Evolutionary conservation across 768 basidiomycete genomes (phyloP).

Genomic region (Auricularia heimuer): DNA sequence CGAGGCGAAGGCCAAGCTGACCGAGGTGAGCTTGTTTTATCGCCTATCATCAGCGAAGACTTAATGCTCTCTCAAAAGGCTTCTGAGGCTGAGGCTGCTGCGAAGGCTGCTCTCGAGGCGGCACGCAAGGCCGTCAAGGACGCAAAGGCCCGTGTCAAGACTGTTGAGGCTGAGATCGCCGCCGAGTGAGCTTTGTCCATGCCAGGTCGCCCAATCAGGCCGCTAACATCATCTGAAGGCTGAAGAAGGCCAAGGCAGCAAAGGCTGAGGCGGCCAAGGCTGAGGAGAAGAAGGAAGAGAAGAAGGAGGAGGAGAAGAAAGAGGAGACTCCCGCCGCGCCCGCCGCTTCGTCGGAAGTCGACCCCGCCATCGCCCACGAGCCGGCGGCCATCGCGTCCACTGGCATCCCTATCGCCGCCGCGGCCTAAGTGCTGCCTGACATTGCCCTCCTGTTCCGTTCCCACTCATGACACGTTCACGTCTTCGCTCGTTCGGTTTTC

Average conservation of each 20-base stretch:
- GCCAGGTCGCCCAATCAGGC: not conserved
- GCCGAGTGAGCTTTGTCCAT: not conserved
- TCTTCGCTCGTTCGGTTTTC: no score
- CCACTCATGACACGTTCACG: no score
- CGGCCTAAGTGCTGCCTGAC: not conserved
- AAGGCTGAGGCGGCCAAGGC: not conserved
- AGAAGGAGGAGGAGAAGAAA: not conserved
- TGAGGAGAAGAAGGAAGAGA: not conserved
- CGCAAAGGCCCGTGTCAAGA: not conserved
- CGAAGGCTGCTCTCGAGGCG: not conserved
- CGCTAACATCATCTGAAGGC: not conserved
- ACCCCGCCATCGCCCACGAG: not conserved
- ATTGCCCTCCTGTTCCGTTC: not conserved
- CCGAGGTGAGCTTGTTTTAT: not conserved
- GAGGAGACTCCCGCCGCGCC: not conserved
- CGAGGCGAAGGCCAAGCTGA: conserved; percentile 1
- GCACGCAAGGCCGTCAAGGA: not conserved
- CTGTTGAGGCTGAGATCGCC: not conserved
- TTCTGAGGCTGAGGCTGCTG: not conserved
- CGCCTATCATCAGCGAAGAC: not conserved
- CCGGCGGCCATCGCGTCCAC: not conserved
- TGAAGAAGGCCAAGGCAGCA: not conserved
- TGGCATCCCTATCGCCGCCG: not conserved
- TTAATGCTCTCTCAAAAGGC: not conserved
- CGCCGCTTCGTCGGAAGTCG: not conserved